These are phyloP conservation scores for Euphorbia corollata DNA, from an alignment of 441 rosid species.

Conservation along the genomic window DNA sequence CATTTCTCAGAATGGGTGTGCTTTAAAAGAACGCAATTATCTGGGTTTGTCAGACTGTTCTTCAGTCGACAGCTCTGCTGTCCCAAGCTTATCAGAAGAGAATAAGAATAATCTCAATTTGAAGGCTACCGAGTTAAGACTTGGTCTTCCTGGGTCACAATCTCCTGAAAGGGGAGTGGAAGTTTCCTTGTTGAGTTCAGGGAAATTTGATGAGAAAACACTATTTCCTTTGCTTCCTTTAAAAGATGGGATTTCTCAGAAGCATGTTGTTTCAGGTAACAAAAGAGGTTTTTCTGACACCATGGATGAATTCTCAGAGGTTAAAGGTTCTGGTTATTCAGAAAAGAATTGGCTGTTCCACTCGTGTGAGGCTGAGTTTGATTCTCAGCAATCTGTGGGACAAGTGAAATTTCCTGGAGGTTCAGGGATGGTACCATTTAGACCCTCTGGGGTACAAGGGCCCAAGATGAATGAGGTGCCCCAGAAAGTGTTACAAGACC, in stretches of 20 bases:
- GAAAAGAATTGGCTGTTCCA: constrained; percentile 71
- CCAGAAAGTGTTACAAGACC: constrained; percentile 36
- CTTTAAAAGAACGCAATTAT: constrained; percentile 50
- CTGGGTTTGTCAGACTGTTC: constrained; percentile 57
- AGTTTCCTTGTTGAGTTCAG: constrained; percentile 33
- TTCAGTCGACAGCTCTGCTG: constrained; percentile 49
- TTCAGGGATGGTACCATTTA: constrained; percentile 45
- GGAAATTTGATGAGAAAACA: constrained; percentile 58
- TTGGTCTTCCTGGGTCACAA: constrained; percentile 79
- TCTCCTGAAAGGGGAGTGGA: constrained; percentile 57
- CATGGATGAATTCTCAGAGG: constrained; percentile 58
- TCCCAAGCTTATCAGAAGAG: constrained; percentile 32
- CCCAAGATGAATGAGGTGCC: constrained; percentile 38
- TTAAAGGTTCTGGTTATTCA: constrained; percentile 42
- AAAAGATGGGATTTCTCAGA: constrained; percentile 51
- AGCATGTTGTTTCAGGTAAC: constrained; percentile 57
- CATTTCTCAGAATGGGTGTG: constrained; percentile 29
- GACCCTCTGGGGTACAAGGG: constrained; percentile 37
- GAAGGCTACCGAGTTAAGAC: constrained; percentile 79
- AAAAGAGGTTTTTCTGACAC: constrained; percentile 83
- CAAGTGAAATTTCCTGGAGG: constrained; percentile 42
- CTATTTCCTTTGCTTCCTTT: constrained; percentile 67
- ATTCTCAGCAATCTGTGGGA: constrained; percentile 34
- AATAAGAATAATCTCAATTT: constrained; percentile 49
- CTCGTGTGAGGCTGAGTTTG: constrained; percentile 34